Conservation (phyloP, 352 stramenopile species). For the Phytophthora cactorum region DNA sequence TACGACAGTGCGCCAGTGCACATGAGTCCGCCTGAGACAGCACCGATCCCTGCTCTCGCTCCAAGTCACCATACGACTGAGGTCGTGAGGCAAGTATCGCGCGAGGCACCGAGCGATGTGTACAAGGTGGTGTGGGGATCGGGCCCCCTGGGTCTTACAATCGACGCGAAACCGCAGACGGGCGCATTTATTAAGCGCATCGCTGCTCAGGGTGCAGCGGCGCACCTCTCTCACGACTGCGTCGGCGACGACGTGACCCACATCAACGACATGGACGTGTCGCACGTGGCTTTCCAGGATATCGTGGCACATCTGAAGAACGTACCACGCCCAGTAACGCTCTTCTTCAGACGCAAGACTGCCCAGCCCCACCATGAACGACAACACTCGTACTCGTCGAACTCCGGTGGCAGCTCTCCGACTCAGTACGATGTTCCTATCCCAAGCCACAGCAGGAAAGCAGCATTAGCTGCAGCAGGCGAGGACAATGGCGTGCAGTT, state of each 20-base stretch:
- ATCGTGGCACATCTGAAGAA: conserved; percentile 84
- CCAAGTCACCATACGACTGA: conserved; percentile 28
- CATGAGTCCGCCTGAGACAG: conserved; percentile 20
- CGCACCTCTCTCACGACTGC: conserved; percentile 81
- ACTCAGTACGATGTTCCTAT: conserved; percentile 50
- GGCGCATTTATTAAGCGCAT: conserved; percentile 89
- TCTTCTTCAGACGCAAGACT: conserved; percentile 70
- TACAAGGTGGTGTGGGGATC: conserved; percentile 87
- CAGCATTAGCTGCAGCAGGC: conserved; percentile 30
- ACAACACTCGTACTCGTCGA: conserved; percentile 52
- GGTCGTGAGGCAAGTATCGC: conserved; percentile 45
- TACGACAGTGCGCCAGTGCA: conserved; percentile 37
- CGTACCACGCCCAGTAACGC: conserved; percentile 77
- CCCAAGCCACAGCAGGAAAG: conserved; percentile 42
- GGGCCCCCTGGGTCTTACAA: conserved; percentile 79
- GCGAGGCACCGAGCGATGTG: conserved; percentile 46
- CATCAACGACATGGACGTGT: conserved; percentile 89
- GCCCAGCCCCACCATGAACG: conserved; percentile 29
- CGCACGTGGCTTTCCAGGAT: conserved; percentile 71
- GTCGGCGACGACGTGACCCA: conserved; percentile 82
- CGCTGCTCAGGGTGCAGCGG: conserved; percentile 68
- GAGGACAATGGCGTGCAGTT: conserved; percentile 58
- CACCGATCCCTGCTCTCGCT: conserved; percentile 23
- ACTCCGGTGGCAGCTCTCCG: conserved; percentile 37
- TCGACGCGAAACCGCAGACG: conserved; percentile 69